phyloP scores from a whole-genome alignment of 371 early-diverging fungal genomes.

The Apophysomyces trapeziformis region DNA sequence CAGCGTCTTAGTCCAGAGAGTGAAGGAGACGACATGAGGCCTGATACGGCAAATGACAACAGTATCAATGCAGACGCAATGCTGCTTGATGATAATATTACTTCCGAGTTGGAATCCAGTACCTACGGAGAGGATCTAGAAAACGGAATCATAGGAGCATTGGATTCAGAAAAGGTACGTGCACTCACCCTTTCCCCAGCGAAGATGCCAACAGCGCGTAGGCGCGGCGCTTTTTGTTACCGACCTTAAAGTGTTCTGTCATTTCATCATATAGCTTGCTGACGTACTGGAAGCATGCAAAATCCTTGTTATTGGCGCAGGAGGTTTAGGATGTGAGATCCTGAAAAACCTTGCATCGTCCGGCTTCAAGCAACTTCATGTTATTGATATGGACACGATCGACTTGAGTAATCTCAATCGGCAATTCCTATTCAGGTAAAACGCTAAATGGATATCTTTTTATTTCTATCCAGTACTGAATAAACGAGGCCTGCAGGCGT shows the following conservation, averaged over 20 bases:
- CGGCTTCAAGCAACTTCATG: slow-evolving; percentile 86
- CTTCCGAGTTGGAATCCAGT: slow-evolving; percentile 1
- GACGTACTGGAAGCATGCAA: slow-evolving; percentile 38
- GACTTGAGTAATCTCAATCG: slow-evolving; percentile 98
- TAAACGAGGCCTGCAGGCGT: slow-evolving; percentile 36
- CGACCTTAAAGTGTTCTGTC: too few species aligned
- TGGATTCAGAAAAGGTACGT: not conserved
- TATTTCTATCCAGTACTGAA: not conserved
- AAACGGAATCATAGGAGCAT: slow-evolving; percentile 3
- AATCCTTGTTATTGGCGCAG: slow-evolving; percentile 89
- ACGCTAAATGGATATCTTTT: not conserved
- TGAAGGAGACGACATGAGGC: slow-evolving; percentile 1
- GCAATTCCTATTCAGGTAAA: slow-evolving; percentile 92
- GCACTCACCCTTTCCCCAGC: not conserved
- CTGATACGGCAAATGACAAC: not conserved
- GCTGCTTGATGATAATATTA: slow-evolving; percentile 4
- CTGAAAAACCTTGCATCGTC: slow-evolving; percentile 92
- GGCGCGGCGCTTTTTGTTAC: too few species aligned
- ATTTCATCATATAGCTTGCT: slow-evolving; percentile 25
- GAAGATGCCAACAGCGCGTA: too few species aligned
- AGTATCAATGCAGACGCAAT: not conserved
- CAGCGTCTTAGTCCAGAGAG: slow-evolving; percentile 10
- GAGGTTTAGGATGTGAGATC: slow-evolving; percentile 99
- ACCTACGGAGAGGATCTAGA: slow-evolving; percentile 3
- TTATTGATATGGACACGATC: slow-evolving; percentile 98